Conservation (phyloP, 352 stramenopile species). For the Globisporangium heterothallicum region DNA sequence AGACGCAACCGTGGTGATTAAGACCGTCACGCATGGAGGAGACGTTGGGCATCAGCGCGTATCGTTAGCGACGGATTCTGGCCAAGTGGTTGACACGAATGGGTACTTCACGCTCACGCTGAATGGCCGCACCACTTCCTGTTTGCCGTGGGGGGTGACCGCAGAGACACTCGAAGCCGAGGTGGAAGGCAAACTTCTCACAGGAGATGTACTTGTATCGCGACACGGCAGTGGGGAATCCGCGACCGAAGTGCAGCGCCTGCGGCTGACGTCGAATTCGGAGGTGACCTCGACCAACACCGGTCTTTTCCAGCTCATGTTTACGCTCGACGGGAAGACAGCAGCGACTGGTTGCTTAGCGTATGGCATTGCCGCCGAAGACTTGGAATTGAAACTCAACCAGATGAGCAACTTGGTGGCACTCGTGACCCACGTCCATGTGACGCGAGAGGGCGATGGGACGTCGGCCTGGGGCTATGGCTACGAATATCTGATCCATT, state of each 20-base stretch:
- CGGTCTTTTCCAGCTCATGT: conserved; percentile 55
- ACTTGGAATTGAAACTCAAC: conserved; percentile 62
- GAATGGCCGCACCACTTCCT: conserved; percentile 22
- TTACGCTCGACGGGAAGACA: conserved; percentile 52
- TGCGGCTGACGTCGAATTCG: conserved; percentile 65
- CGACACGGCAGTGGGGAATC: conserved; percentile 50
- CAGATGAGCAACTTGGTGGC: conserved; percentile 35
- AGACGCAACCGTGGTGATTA: conserved; percentile 22
- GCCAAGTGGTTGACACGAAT: conserved; percentile 43
- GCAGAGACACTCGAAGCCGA: conserved; percentile 37
- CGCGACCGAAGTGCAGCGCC: conserved; percentile 59
- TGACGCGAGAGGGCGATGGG: conserved; percentile 62
- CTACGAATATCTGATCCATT: conserved; percentile 72
- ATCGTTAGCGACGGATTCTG: conserved; percentile 76
- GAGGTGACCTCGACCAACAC: conserved; percentile 39
- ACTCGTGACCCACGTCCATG: conserved; percentile 45
- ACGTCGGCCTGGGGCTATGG: conserved; percentile 65
- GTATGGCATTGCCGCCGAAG: conserved; percentile 60
- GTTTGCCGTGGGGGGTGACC: conserved; percentile 53
- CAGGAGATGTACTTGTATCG: conserved; percentile 54
- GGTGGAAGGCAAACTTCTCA: conserved; percentile 31
- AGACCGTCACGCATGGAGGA: conserved; percentile 70
- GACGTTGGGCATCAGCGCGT: conserved; percentile 75
- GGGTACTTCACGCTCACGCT: conserved; percentile 55
- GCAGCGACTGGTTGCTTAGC: conserved; percentile 55